Percentiles rank a stretch among this genome's conserved stretches.
Evolutionary conservation across 345 rosid genomes (phyloP).

Genomic region (Punica granatum): DNA sequence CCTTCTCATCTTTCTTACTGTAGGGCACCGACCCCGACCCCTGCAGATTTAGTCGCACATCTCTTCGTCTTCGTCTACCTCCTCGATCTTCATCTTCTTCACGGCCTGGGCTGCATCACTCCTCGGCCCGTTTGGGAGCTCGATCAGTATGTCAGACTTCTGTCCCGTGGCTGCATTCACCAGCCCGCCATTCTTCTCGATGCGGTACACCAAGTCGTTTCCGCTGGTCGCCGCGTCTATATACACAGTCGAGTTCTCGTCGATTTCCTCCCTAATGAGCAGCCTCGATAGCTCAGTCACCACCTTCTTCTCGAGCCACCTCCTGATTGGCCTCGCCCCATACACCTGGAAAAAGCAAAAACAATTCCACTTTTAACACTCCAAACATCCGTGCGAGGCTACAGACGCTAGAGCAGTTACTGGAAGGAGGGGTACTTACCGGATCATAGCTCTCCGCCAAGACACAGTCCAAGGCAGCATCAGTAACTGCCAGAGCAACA

Average conservation of each 20-base stretch:
- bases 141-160: conserved; percentile 64
- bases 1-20: too few relatives aligned
- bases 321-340: conserved; percentile 85
- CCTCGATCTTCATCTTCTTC: conserved; percentile 88
- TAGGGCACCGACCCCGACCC: too few relatives aligned
- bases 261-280: conserved; percentile 78
- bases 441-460: conserved; percentile 81
- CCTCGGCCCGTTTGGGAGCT: conserved; percentile 31
- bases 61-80: conserved; percentile 58
- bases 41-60: conserved; percentile 21
- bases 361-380: neutral
- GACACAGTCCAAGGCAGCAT: conserved; percentile 64
- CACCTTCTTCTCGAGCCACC: conserved; percentile 94
- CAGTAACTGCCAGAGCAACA: conserved; percentile 73
- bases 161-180: conserved; percentile 68
- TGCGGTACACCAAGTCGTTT: conserved; percentile 33
- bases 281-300: conserved; percentile 80
- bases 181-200: conserved; percentile 72
- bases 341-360: conserved; percentile 44
- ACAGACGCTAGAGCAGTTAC: too few relatives aligned
- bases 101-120: conserved; percentile 71
- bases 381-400: neutral
- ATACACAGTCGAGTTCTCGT: conserved; percentile 76
- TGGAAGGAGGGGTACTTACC: conserved; percentile 30
- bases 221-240: conserved; percentile 51